Evolutionary conservation across 139 green algal genomes (phyloP), one percentile per base, ranked within the genome.

Genomic region (Tetraselmis striata): DNA sequence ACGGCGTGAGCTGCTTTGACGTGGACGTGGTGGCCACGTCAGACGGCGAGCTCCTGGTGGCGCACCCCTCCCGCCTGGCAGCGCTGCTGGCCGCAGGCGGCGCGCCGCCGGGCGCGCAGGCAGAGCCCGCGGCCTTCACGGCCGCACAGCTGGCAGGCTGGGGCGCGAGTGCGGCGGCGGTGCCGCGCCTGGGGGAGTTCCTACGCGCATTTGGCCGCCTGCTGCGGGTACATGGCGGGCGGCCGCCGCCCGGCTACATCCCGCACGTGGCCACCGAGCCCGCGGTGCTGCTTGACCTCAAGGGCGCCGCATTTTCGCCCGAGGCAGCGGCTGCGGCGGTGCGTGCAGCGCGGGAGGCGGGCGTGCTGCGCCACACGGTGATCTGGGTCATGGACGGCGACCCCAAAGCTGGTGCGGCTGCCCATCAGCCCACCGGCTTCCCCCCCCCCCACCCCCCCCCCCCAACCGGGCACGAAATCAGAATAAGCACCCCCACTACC

Each of bases 281-380:
- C 0, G 59, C 83, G 32, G 27, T 86, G 18, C 80, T 88, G 32
- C 80, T 88, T 59, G 85, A 88, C 28, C 32, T 88, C 2, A 88
- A 88, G 29, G 82, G 75, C 2, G 75, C 31, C 1, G 85, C 85
- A 1, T 88, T 79, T 79, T 80, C 76, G 23, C n/a, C 75, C 0
- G 82, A 75, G 0, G 29, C 77, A 5, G 45, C 18, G 45, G 18
- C 45, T 67, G 45, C 45, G 11, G 45, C 45, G 11, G 45, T 67
- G 45, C 45, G 18, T 5, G 45, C 45, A 5, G 45, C 45, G 11
- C 45, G 45, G 5, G 45, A 67, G 45, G 45, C 45, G 18, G 45
- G 45, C 5, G 11, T 67, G 45, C 18, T 67, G 45, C 45, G 45
- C 11, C 45, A 67, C 18, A 67, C 45, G 11, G 18, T 67, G 45